Evolutionary conservation across 2,329 filamentous ascomycete species (phyloP), one percentile per base, ranked within the genome.

Genomic region (Apiospora pterosperma): DNA sequence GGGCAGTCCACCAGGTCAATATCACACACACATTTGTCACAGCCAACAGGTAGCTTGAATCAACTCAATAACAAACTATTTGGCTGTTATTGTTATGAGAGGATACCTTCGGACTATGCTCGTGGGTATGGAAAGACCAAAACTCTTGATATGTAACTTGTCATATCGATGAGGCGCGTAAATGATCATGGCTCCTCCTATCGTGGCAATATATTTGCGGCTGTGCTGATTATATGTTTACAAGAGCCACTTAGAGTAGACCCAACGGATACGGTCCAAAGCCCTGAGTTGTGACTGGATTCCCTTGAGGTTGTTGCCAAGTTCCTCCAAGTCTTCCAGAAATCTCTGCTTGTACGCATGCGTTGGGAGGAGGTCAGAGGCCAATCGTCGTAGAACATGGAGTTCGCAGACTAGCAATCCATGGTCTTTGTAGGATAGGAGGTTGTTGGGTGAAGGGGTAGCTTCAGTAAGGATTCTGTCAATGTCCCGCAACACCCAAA

Each of bases 351-450:
- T 88, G 73, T 90, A 89, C 14, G 96, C 85, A 52, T 92, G 87
- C 1, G 86, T 83, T 0, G 93, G 93, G 69, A 98, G 86, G 44
- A 93, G 79, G 25, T 80, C 82, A 62, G 82, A 82, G 2, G 90
- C 90, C 55, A 91, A 84, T 70, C 87, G 87, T 58, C 93, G 87
- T 62, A 99, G 81, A 36, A 93, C 85, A 71, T 98, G 93, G 4
- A 95, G 90, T 76, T 99, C 95, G 75, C 93, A 97, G 5, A 99
- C 83, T 48, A 99, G 80, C 65, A 97, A 81, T 1, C 96, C 96
- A 71, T 97, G 93, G 71, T 98, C 93, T 77, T 95, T 96, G 81
- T 97, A 97, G 1, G 90, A 90, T 60, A 98, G 82, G 67, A 95
- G 85, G 59, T 84, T 92, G 73, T 90, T 90, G 66, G 91, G 84